These are phyloP conservation scores for Yamadazyma sp. DNA, from an alignment of 805 yeast species.

Conservation along the genomic window DNA sequence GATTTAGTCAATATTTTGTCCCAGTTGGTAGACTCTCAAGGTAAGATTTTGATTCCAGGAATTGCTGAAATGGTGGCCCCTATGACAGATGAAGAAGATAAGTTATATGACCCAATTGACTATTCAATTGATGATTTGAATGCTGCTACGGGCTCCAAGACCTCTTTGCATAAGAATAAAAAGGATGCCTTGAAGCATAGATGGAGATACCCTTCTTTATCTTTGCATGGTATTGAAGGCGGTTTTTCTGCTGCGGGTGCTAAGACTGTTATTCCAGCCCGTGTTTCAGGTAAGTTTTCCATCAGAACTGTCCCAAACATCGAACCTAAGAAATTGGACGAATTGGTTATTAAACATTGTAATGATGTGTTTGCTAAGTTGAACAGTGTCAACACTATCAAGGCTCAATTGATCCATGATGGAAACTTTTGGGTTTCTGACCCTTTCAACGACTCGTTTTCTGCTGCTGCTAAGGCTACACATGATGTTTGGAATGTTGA, in stretches of 20 bases:
- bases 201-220: constrained; percentile 97
- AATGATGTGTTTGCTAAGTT: constrained; percentile 63
- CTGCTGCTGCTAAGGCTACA: constrained; percentile 94
- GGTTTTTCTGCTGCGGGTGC: constrained; percentile 96
- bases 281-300: constrained; percentile 90
- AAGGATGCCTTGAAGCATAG: constrained; percentile 92
- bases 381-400: constrained; percentile 72
- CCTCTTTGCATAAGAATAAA: constrained; percentile 73
- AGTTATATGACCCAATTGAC: constrained; percentile 81
- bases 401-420: constrained; percentile 81
- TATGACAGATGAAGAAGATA: constrained; percentile 74
- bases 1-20: constrained; percentile 81
- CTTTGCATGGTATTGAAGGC: constrained; percentile 96
- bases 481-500: constrained; percentile 91
- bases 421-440: constrained; percentile 97
- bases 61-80: constrained; percentile 94
- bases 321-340: constrained; percentile 72
- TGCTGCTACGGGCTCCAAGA: constrained; percentile 84
- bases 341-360: constrained; percentile 72
- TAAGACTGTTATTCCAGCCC: constrained; percentile 96
- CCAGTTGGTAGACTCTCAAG: constrained; percentile 74
- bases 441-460: constrained; percentile 88
- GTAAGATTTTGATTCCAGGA: constrained; percentile 86
- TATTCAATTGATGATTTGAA: constrained; percentile 82
- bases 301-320: constrained; percentile 97